Evolutionary conservation across 495 filamentous ascomycete genomes (phyloP), one percentile per base, ranked within the genome.

Genomic region (Daldinia decipiens): DNA sequence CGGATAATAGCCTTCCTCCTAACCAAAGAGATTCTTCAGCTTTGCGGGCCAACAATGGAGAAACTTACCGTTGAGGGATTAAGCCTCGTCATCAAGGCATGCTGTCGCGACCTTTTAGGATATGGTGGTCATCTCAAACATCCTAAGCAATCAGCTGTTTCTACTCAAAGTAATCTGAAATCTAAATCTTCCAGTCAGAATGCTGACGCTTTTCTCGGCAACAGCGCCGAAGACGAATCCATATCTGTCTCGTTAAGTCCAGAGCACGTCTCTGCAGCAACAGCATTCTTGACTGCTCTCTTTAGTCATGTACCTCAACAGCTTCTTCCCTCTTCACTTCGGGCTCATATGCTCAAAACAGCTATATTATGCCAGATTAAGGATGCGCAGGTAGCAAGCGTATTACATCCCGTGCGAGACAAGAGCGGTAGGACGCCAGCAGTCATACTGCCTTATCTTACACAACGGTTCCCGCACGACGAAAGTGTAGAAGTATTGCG

Each of bases 361-460:
- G 90, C 92, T 39, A 90, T 97, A 58, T 76, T 97, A 38, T 85
- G 81, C 19, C 79, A 84, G 40, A 84, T 89, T 70, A 89, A 87
- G 78, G 75, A 86, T 27, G 88, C 90, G 11, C 90, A 97, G 85
- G 74, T 93, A 12, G 90, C 93, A 31, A 93, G 92, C 77, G 87
- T 93, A 12, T 79, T 97, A 57, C 91, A 95, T 78, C 92, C 93
- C 1, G 85, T 89, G 60, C 81, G 85, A 13, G 85, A 85, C 38
- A 80, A 82, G 50, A 85, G 85, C 50, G 87, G 88, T 2, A 84
- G 84, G 29, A 83, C 83, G 40, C 85, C 85, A 62, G 81, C 88
- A 13, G 93, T 91, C 72, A 90, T 97, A 53, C 78, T 98, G 29
- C 93, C 93, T 6, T 90, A 95, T 68, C 80, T 97, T 27, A 86